A percentile compares a stretch with the other conserved stretches of the same genome.
phyloP scores from a whole-genome alignment of 2,329 filamentous ascomycete species.

The Cladophialophora immunda region DNA sequence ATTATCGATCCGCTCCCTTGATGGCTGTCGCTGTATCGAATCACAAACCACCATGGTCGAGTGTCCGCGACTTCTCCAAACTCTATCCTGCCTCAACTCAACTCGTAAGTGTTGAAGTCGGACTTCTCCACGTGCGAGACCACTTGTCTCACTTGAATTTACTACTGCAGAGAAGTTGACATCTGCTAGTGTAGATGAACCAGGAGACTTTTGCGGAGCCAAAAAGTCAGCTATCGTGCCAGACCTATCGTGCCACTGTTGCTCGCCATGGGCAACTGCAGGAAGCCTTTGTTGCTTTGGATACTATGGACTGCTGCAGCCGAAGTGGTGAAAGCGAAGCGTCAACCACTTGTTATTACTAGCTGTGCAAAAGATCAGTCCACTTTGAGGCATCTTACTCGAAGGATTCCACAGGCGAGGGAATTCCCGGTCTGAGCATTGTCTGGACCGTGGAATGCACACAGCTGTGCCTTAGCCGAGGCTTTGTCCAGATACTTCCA shows the following conservation, averaged over 20 bases:
- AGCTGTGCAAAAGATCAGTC: not conserved
- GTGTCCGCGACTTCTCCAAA: not conserved
- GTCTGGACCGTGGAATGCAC: not conserved
- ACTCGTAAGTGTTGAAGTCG: constrained; percentile 7
- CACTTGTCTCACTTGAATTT: constrained; percentile 22
- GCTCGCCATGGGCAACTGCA: not conserved
- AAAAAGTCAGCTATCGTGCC: not conserved
- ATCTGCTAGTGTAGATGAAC: not conserved
- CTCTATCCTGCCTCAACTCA: not conserved
- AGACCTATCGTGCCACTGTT: not conserved
- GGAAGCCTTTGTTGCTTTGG: not conserved
- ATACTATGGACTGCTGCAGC: not conserved
- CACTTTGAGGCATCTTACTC: not conserved
- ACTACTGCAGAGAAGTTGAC: not conserved
- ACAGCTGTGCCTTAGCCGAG: not conserved
- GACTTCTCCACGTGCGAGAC: constrained; percentile 15
- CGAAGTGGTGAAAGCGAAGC: not conserved
- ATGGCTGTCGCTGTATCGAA: not conserved
- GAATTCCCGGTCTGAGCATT: not conserved
- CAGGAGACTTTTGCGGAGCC: not conserved
- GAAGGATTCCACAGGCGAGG: not conserved
- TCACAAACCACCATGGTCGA: constrained; percentile 3
- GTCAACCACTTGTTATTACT: not conserved
- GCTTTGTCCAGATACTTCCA: not conserved
- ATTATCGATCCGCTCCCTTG: not conserved